A percentile compares a stretch with the other conserved stretches of the same genome.
Evolutionary conservation across 345 rosid genomes (phyloP).

Genomic region (Acer yangbiense): DNA sequence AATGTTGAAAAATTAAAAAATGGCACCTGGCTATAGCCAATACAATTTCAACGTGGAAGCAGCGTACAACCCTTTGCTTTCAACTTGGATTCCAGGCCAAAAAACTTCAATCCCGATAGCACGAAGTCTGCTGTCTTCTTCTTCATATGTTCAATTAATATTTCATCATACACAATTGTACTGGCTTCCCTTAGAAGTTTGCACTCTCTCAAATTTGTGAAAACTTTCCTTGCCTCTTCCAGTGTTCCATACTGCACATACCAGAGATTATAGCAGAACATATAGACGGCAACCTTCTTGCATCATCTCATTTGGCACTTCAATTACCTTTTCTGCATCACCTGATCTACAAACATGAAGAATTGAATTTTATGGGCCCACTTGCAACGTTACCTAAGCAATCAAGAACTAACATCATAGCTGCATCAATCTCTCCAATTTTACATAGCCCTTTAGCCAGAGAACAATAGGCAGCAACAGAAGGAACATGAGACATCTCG

Average conservation of each 20-base stretch:
- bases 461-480: constrained; percentile 64
- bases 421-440: constrained; percentile 82
- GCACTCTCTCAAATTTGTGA: constrained; percentile 50
- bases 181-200: constrained; percentile 65
- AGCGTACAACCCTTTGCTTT: constrained; percentile 67
- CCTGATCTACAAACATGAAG: constrained; percentile 62
- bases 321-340: constrained; percentile 57
- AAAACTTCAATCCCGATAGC: constrained; percentile 71
- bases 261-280: constrained; percentile 73
- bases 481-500: constrained; percentile 68
- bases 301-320: constrained; percentile 75
- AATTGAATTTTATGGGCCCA: constrained; percentile 82
- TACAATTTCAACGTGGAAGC: constrained; percentile 35
- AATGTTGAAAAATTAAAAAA: neutral
- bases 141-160: constrained; percentile 74
- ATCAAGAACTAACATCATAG: constrained; percentile 80
- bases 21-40: neutral
- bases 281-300: constrained; percentile 55
- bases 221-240: constrained; percentile 76
- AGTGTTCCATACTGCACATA: constrained; percentile 75
- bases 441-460: constrained; percentile 72
- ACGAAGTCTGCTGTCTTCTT: constrained; percentile 85
- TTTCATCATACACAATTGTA: constrained; percentile 72
- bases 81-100: constrained; percentile 82
- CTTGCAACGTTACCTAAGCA: constrained; percentile 72